Conservation (phyloP, 2,329 filamentous ascomycete species). For the Diaporthe vexans region DNA sequence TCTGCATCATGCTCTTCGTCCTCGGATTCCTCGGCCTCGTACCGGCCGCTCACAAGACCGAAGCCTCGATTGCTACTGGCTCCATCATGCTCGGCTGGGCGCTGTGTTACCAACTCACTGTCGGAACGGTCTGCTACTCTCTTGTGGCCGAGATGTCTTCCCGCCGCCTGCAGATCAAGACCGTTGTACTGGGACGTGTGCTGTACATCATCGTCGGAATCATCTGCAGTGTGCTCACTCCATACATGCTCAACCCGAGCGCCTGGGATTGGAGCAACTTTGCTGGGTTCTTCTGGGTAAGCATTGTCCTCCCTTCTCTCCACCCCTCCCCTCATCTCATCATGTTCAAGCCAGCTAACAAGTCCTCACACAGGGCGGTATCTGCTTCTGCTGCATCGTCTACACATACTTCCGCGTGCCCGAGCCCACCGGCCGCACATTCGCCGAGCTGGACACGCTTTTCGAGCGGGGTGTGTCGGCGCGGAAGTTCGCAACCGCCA, state of each 20-base stretch:
- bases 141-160: slow-evolving; percentile 89
- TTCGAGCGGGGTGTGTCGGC: slow-evolving; percentile 82
- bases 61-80: slow-evolving; percentile 82
- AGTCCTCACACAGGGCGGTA: slow-evolving; percentile 68
- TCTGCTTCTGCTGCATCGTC: slow-evolving; percentile 84
- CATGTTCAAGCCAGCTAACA: slow-evolving; percentile 40
- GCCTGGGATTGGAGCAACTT: slow-evolving; percentile 92
- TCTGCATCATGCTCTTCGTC: slow-evolving; percentile 83
- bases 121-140: slow-evolving; percentile 91
- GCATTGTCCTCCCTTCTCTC: slow-evolving; percentile 43
- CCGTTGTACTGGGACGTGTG: slow-evolving; percentile 86
- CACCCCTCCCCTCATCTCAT: slow-evolving; percentile 9
- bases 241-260: slow-evolving; percentile 91
- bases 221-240: slow-evolving; percentile 83
- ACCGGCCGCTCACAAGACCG: slow-evolving; percentile 67
- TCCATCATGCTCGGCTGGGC: slow-evolving; percentile 88
- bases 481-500: slow-evolving; percentile 76
- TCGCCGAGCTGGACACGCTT: slow-evolving; percentile 87
- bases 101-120: slow-evolving; percentile 86
- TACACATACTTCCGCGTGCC: slow-evolving; percentile 88
- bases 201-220: slow-evolving; percentile 87
- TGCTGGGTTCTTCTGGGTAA: slow-evolving; percentile 87
- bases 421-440: slow-evolving; percentile 84
- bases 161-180: slow-evolving; percentile 89
- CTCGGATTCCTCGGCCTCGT: slow-evolving; percentile 88